Evolutionary conservation across 1,284 basidiomycete species (phyloP), one percentile per base, ranked within the genome.

Genomic region (Pterulicium gracile): DNA sequence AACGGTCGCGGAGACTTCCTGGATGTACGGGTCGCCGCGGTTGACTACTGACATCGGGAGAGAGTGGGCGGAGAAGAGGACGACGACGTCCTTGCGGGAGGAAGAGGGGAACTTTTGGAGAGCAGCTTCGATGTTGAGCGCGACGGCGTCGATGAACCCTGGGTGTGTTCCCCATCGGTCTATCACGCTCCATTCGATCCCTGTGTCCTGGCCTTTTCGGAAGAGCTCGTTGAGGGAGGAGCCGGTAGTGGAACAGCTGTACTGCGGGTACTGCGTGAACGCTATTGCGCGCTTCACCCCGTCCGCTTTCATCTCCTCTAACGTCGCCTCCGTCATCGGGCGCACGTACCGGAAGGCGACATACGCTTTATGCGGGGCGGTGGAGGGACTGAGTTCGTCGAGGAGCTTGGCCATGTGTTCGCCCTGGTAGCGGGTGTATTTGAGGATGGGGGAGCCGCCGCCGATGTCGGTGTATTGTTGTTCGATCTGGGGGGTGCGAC

Each of bases 241-340:
- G 34, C 96, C 96, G 0, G 96, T 98, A 3, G 96, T 99, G 52
- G 88, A 93, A 67, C 96, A 98, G 58, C 88, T 92, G 68, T 99
- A 99, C 64, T 99, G 96, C 1, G 96, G 96, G 62, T 99, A 99
- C 67, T 99, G 96, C 2, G 91, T 92, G 68, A 99, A 98, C 17
- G 94, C 96, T 19, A 99, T 74, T 0, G 95, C 96, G 47, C 94
- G 75, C 59, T 76, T 85, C 24, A 99, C 92, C 17, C 94, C 92
- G 60, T 98, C 96, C 45, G 69, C 75, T 63, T 80, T 83, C 85
- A 99, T 88, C 63, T 91, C 81, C 47, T 73, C 76, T 17, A 91
- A 74, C 19, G 88, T 84, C 56, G 83, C 81, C 55, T 88, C 81
- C 24, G 94, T 97, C 49, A 98, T 68, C 1, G 95, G 96, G 39